Evolutionary conservation across 202 grass and related monocot species (phyloP).

Genomic region (Eragrostis tef): DNA sequence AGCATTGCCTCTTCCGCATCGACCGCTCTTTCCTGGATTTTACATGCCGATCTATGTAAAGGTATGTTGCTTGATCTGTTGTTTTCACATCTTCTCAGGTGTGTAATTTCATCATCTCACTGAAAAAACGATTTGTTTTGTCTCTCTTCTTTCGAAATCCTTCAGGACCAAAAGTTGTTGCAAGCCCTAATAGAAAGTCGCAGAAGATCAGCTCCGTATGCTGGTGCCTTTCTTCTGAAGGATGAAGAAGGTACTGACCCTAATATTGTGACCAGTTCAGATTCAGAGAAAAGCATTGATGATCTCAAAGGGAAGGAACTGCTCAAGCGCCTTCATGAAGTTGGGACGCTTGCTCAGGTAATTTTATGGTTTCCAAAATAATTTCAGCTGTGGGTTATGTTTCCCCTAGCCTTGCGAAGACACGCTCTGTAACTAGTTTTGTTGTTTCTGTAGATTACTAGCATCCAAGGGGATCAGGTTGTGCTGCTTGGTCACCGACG

Average conservation of each 20-base stretch:
- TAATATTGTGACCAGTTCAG: slow-evolving; percentile 67
- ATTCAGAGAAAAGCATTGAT: slow-evolving; percentile 85
- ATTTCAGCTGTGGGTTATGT: slow-evolving; percentile 1
- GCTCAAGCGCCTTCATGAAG: slow-evolving; percentile 87
- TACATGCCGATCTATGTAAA: slow-evolving; percentile 93
- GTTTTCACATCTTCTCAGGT: slow-evolving; percentile 22
- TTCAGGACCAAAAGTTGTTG: slow-evolving; percentile 80
- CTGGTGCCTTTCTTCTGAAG: slow-evolving; percentile 91
- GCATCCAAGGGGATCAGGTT: slow-evolving; percentile 89
- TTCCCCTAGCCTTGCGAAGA: slow-evolving; percentile 35
- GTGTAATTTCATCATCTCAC: background rate
- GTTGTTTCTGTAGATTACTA: slow-evolving; percentile 76
- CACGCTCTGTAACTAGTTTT: slow-evolving; percentile 29
- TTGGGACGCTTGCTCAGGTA: slow-evolving; percentile 87
- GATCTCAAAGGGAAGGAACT: slow-evolving; percentile 96
- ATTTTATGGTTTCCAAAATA: slow-evolving; percentile 24
- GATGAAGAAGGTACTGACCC: slow-evolving; percentile 74
- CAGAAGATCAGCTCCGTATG: slow-evolving; percentile 79
- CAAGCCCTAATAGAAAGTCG: slow-evolving; percentile 76
- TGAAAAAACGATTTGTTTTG: slow-evolving; percentile 28
- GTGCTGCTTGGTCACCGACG: slow-evolving; percentile 83
- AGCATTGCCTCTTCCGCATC: slow-evolving; percentile 88
- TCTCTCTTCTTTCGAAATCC: slow-evolving; percentile 13
- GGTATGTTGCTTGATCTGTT: slow-evolving; percentile 49
- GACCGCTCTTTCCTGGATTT: slow-evolving; percentile 98